Base-by-base conservation (phyloP, 768 basidiomycete genomes). In the Suillus ampliporus region DNA sequence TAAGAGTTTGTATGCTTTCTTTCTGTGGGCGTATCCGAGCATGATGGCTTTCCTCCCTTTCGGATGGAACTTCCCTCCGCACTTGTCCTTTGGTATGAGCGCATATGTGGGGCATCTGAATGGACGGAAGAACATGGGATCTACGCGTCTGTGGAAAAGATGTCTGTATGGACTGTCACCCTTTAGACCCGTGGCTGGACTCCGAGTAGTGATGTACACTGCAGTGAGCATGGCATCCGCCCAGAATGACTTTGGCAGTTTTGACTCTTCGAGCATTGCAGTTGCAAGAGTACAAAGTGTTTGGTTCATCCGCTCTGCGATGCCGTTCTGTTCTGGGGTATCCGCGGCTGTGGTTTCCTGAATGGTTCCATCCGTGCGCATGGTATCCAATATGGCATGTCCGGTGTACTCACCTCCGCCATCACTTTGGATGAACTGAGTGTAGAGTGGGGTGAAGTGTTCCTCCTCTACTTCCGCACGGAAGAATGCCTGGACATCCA, bases 281-380 rank as follows among this genome's bases (percentile, higher is more conserved):
- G 57, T 67, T 23, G 68, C 65, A 10, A 66, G 44, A 28, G 70
- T 67, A 14, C 65, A 53, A 2, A 76, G 43, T 31, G 71, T 74
- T 44, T 73, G 68, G 56, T 76, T 77, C 60, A 72, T 64, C 17
- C 69, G 60, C 58, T 76, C 70, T 4, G 73, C 73, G 19, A 75
- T 13, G 14, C 74, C 72, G 56, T 76, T 74, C 48, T 74, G 70
- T 38, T 52, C 37, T 10, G 35, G 60, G 19, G 60, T 61, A 37
- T 61, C 23, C 14, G 60, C 46, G 4, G 51, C 51, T 17, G 37
- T 35, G 2, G 51, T 61, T 28, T 61, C 37, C 13, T 61, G 26
- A 1, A 61, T 17, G 34, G 35, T 61, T 28, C 51, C 60, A 40
- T 53, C 48, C 4, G 14, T 19, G 35, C 19, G 35, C 5, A 61